Evolutionary conservation across 768 basidiomycete species (phyloP).

Genomic region (Agaricus subrufescens): DNA sequence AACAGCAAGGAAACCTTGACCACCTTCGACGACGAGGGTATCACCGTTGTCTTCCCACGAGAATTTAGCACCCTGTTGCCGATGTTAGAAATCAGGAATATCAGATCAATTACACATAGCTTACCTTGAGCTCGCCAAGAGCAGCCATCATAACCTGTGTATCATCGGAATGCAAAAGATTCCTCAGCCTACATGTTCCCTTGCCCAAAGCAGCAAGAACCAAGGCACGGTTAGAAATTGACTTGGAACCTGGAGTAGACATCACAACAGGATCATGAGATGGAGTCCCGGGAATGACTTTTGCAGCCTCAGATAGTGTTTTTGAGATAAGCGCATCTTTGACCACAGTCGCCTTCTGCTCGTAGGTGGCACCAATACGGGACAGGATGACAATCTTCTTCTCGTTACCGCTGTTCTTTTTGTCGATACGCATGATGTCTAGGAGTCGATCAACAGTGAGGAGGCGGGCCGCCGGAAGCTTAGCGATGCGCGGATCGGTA

Average conservation of each 20-base stretch:
- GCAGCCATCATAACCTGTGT: slow-evolving; percentile 99
- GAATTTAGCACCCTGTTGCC: slow-evolving; percentile 77
- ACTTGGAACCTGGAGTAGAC: slow-evolving; percentile 95
- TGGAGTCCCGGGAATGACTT: slow-evolving; percentile 67
- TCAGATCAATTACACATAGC: slow-evolving; percentile 13
- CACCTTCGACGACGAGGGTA: slow-evolving; percentile 88
- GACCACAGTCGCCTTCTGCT: slow-evolving; percentile 87
- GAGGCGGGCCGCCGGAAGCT: slow-evolving; percentile 61
- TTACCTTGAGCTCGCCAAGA: slow-evolving; percentile 78
- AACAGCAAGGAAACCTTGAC: slow-evolving; percentile 71
- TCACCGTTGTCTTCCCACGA: slow-evolving; percentile 96
- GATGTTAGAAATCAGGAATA: not conserved
- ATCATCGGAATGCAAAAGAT: slow-evolving; percentile 94
- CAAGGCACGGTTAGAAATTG: slow-evolving; percentile 91
- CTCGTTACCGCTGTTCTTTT: slow-evolving; percentile 90
- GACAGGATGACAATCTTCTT: slow-evolving; percentile 95
- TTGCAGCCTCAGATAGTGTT: slow-evolving; percentile 76
- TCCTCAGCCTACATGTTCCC: slow-evolving; percentile 84
- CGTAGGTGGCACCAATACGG: slow-evolving; percentile 87
- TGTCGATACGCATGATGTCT: slow-evolving; percentile 95
- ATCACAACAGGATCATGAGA: slow-evolving; percentile 57
- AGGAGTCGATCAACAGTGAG: slow-evolving; percentile 80
- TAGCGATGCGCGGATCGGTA: slow-evolving; percentile 71
- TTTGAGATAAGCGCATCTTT: slow-evolving; percentile 77
- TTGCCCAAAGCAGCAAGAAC: slow-evolving; percentile 88